Percentiles rank a stretch among this genome's conserved stretches.
Evolutionary conservation across 208 protist species (phyloP).

Genomic region (Leishmania major): DNA sequence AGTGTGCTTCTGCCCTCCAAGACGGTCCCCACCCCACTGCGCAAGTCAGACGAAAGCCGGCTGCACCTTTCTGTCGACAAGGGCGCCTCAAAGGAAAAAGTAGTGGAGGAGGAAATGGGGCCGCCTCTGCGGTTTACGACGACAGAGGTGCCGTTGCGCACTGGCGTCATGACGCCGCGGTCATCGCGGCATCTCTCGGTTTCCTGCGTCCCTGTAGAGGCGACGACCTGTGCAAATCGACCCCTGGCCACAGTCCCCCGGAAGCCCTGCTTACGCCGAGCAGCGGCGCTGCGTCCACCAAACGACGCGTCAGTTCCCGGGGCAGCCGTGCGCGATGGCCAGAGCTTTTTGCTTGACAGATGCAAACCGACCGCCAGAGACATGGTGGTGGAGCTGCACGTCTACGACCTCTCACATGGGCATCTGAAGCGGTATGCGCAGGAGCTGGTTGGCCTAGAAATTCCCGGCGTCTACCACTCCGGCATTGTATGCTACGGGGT

Average conservation of each 20-base stretch:
- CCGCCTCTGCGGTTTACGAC: conserved; percentile 2
- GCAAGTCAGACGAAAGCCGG: conserved; percentile 1
- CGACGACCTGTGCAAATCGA: neutral
- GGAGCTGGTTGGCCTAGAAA: conserved; percentile 62
- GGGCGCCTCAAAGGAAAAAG: neutral
- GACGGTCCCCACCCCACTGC: conserved; percentile 7
- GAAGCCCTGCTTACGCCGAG: neutral
- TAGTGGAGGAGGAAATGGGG: neutral
- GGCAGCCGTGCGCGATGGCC: conserved; percentile 33
- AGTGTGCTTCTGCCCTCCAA: conserved; percentile 25
- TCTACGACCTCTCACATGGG: conserved; percentile 92
- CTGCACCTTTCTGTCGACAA: conserved; percentile 11
- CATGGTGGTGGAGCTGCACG: conserved; percentile 59
- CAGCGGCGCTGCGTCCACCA: conserved; percentile 20
- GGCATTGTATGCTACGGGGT: conserved; percentile 90
- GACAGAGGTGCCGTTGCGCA: neutral
- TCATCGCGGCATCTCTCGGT: conserved; percentile 16
- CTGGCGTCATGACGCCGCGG: neutral
- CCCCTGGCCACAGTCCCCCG: neutral
- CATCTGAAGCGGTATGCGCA: conserved; percentile 65
- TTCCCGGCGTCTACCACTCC: conserved; percentile 93
- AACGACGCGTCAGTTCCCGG: conserved; percentile 27
- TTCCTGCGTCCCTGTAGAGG: conserved; percentile 17
- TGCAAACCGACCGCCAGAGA: conserved; percentile 6
- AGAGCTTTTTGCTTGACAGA: conserved; percentile 36